These are phyloP conservation scores for Halenospora varia DNA, from an alignment of 495 filamentous ascomycete genomes.

Conservation along the genomic window DNA sequence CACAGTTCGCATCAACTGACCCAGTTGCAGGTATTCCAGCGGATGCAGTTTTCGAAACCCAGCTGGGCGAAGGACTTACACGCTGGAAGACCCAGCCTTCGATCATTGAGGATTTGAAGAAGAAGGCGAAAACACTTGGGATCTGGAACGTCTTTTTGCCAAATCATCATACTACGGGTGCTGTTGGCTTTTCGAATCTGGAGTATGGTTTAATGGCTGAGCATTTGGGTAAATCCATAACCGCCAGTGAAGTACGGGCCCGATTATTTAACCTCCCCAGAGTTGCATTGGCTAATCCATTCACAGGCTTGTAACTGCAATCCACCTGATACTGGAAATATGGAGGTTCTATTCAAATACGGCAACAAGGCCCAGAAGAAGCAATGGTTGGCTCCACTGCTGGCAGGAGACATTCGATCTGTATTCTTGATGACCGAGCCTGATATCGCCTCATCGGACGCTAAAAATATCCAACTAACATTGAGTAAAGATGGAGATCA, in stretches of 20 bases:
- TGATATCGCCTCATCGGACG: conserved; percentile 79
- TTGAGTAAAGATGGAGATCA: conserved; percentile 77
- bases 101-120: conserved; percentile 85
- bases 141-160: conserved; percentile 99
- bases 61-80: conserved; percentile 66
- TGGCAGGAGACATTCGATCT: conserved; percentile 82
- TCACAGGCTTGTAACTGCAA: conserved; percentile 89
- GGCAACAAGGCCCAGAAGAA: conserved; percentile 83
- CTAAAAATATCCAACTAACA: conserved; percentile 78
- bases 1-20: conserved; percentile 22
- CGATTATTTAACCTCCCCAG: no score
- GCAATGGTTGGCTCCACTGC: conserved; percentile 76
- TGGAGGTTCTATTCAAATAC: conserved; percentile 94
- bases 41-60: conserved; percentile 71
- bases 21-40: no score
- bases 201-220: conserved; percentile 95
- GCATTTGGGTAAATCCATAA: conserved; percentile 72
- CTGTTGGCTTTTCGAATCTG: conserved; percentile 84
- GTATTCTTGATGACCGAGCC: conserved; percentile 96
- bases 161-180: conserved; percentile 89
- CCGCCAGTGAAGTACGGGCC: no score
- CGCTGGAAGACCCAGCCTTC: conserved; percentile 75
- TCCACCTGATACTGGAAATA: conserved; percentile 91
- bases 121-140: conserved; percentile 73
- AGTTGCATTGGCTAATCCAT: no score